phyloP scores from a whole-genome alignment of 2,329 filamentous ascomycete species.

The Elsinoe arachidis region DNA sequence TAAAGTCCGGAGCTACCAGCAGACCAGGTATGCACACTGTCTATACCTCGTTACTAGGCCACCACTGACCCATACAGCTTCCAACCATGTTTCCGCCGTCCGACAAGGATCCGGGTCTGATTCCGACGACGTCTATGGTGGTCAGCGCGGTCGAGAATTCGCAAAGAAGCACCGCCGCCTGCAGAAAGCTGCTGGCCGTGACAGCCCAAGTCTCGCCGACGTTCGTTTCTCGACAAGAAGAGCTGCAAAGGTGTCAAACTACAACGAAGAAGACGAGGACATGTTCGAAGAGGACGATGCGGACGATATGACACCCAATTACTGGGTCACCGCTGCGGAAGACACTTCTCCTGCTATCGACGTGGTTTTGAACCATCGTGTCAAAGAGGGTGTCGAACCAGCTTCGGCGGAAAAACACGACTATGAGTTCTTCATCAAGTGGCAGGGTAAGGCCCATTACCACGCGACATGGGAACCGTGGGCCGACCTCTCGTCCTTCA shows the following conservation, averaged over 20 bases:
- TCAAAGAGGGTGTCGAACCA: conserved; percentile 52
- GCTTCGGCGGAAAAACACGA: conserved; percentile 54
- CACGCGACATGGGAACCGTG: conserved; percentile 92
- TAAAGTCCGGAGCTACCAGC: conserved; percentile 55
- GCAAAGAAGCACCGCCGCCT: conserved; percentile 68
- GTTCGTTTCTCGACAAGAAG: conserved; percentile 87
- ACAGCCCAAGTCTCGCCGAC: conserved; percentile 61
- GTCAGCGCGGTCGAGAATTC: conserved; percentile 55
- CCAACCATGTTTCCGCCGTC: conserved; percentile 21
- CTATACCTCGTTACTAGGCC: conserved; percentile 37
- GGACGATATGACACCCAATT: conserved; percentile 56
- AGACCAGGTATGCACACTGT: conserved; percentile 44
- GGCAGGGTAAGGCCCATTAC: conserved; percentile 90
- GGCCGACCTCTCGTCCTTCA: conserved; percentile 63
- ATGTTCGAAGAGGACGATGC: conserved; percentile 51
- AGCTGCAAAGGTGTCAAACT: conserved; percentile 63
- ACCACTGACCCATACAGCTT: conserved; percentile 19
- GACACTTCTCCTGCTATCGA: conserved; percentile 83
- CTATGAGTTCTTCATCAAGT: conserved; percentile 90
- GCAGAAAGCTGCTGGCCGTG: conserved; percentile 51
- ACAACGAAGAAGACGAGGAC: conserved; percentile 56
- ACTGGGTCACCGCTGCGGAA: conserved; percentile 62
- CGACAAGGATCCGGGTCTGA: conserved; percentile 58
- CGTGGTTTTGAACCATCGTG: conserved; percentile 76
- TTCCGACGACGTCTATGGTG: conserved; percentile 64